Evolutionary conservation across 1,284 basidiomycete genomes (phyloP), one percentile per base, ranked within the genome.

Genomic region (Coniophora puteana): DNA sequence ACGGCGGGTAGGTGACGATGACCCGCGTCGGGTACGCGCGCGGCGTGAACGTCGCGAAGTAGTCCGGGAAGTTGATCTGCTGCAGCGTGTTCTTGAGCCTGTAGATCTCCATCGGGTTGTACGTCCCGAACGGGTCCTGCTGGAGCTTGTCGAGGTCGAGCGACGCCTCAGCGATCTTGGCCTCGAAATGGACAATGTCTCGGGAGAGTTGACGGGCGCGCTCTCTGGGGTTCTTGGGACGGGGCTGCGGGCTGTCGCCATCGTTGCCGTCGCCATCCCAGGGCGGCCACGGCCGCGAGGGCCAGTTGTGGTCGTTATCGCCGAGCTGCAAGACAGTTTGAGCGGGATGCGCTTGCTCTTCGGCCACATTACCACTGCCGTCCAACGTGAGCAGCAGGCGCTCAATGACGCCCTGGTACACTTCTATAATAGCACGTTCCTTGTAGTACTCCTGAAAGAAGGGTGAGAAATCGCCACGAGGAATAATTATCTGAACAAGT

Each of bases 201-300:
- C 76, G 76, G 0, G 93, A 86, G 4, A 94, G 69, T 42, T 76
- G 73, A 24, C 71, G 72, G 13, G 80, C 79, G 43, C 72, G 71
- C 44, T 76, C 41, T 37, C 61, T 62, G 2, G 58, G 58, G n/a
- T n/a, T n/a, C n/a, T n/a, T n/a, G n/a, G n/a, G n/a, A n/a, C n/a
- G n/a, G n/a, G 45, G 63, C 62, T 1, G 51, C 44, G 8, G 51
- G 43, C 46, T 69, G 46, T 72, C 67, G 25, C 68, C 67, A 40
- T 72, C 73, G 28, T 76, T 76, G 23, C 74, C 78, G 42, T 83
- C 80, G 37, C 65, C 72, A 44, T 78, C 83, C 73, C 83, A 82
- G 16, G 83, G 82, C 53, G 90, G 90, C 89, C 89, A 93, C 3
- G 90, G 90, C 84, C 86, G 89, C 37, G 86, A 84, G 36, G 87